Evolutionary conservation across 2,329 filamentous ascomycete species (phyloP).

Genomic region (Phyllosticta citribraziliensis): DNA sequence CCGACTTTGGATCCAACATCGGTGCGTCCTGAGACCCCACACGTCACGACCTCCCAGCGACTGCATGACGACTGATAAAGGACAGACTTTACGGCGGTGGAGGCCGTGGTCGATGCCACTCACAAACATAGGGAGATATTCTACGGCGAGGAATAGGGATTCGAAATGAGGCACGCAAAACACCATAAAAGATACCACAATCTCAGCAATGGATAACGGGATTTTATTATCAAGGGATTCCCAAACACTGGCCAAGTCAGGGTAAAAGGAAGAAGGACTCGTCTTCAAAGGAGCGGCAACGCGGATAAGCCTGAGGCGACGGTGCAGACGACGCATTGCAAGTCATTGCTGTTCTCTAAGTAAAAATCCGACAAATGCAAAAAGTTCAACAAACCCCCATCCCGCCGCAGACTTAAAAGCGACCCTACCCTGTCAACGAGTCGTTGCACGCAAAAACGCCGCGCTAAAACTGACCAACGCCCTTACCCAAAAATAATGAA

Average conservation of each 20-base stretch:
- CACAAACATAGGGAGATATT: slow-evolving; percentile 77
- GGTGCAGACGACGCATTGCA: too few relatives aligned
- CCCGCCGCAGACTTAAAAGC: neutral
- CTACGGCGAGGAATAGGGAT: slow-evolving; percentile 39
- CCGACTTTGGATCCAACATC: slow-evolving; percentile 58
- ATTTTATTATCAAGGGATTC: too few relatives aligned
- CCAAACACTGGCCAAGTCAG: too few relatives aligned
- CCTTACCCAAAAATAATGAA: neutral
- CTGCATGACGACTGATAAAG: neutral
- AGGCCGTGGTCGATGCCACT: slow-evolving; percentile 75
- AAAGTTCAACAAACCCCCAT: neutral
- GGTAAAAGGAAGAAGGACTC: too few relatives aligned
- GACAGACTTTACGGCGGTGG: slow-evolving; percentile 64
- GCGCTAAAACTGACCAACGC: neutral
- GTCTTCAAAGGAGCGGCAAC: too few relatives aligned
- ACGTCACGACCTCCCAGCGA: neutral
- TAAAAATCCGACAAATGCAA: too few relatives aligned
- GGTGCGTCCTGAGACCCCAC: slow-evolving; percentile 43
- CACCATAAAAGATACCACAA: neutral
- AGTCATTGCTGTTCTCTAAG: too few relatives aligned
- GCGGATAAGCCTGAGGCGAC: too few relatives aligned
- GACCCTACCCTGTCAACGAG: neutral
- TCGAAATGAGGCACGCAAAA: neutral
- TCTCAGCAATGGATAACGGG: neutral
- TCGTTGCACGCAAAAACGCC: neutral